Evolutionary conservation across 495 filamentous ascomycete genomes (phyloP).

Genomic region (Penicillium herquei): DNA sequence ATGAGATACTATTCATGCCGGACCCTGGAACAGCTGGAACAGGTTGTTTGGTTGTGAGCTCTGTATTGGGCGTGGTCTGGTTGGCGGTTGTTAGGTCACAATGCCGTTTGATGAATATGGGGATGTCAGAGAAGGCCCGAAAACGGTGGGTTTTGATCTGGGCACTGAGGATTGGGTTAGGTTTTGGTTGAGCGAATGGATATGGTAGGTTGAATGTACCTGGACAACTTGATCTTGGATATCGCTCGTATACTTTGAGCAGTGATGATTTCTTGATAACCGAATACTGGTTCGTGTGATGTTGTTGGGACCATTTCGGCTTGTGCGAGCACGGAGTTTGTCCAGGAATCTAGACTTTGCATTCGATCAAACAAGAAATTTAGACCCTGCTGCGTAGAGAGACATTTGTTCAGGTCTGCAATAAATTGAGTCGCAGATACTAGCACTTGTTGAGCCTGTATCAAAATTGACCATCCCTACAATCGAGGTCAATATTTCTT

Average conservation of each 20-base stretch:
- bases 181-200: neutral
- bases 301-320: constrained; percentile 41
- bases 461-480: constrained; percentile 54
- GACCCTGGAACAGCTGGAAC: constrained; percentile 13
- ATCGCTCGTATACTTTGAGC: constrained; percentile 53
- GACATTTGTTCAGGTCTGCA: constrained; percentile 48
- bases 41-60: constrained; percentile 24
- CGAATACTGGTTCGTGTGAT: constrained; percentile 38
- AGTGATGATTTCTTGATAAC: constrained; percentile 44
- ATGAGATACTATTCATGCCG: constrained; percentile 33
- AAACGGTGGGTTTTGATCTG: constrained; percentile 62
- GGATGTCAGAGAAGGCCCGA: constrained; percentile 58
- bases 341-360: constrained; percentile 53
- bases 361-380: constrained; percentile 53
- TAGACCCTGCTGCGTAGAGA: constrained; percentile 36
- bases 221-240: constrained; percentile 57
- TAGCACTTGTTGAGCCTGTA: constrained; percentile 58
- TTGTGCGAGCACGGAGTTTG: constrained; percentile 48
- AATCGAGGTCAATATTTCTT: constrained; percentile 7
- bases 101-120: constrained; percentile 57
- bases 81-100: constrained; percentile 51
- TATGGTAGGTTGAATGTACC: constrained; percentile 29
- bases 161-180: constrained; percentile 37
- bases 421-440: constrained; percentile 56
- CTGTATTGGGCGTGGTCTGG: constrained; percentile 22